Conservation (phyloP, 2,329 filamentous ascomycete species). For the Apiospora koreana region DNA sequence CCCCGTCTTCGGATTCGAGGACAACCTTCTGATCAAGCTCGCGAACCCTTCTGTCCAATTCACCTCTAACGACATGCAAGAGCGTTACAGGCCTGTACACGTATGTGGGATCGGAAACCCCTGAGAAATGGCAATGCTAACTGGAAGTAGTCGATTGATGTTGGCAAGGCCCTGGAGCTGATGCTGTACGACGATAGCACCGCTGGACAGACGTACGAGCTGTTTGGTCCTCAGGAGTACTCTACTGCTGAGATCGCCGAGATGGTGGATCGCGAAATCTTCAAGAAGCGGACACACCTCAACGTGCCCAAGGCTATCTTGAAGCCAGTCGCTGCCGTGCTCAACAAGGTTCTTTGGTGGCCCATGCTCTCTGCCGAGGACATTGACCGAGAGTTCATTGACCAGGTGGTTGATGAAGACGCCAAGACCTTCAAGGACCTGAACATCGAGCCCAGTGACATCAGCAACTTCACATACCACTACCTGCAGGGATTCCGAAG, state of each 20-base stretch:
- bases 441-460: slow-evolving; percentile 83
- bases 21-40: slow-evolving; percentile 84
- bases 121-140: not conserved
- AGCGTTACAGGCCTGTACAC: slow-evolving; percentile 90
- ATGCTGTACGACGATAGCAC: slow-evolving; percentile 93
- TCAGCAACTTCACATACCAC: slow-evolving; percentile 85
- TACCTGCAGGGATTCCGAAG: slow-evolving; percentile 94
- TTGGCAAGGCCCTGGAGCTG: slow-evolving; percentile 82
- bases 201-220: slow-evolving; percentile 86
- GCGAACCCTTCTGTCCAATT: slow-evolving; percentile 79
- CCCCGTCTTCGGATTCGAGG: slow-evolving; percentile 93
- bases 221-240: slow-evolving; percentile 93
- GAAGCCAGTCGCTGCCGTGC: slow-evolving; percentile 70
- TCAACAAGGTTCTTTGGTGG: slow-evolving; percentile 91
- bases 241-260: slow-evolving; percentile 83
- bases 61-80: slow-evolving; percentile 90
- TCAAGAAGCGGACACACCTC: slow-evolving; percentile 85
- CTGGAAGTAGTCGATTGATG: slow-evolving; percentile 71
- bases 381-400: slow-evolving; percentile 88
- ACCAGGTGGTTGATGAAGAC: slow-evolving; percentile 85
- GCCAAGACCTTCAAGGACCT: slow-evolving; percentile 97
- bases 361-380: slow-evolving; percentile 75
- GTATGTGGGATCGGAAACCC: slow-evolving; percentile 47
- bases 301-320: slow-evolving; percentile 83
- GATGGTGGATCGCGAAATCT: slow-evolving; percentile 88